Base-by-base conservation (phyloP, 805 yeast genomes). In the Suhomyces sp. region DNA sequence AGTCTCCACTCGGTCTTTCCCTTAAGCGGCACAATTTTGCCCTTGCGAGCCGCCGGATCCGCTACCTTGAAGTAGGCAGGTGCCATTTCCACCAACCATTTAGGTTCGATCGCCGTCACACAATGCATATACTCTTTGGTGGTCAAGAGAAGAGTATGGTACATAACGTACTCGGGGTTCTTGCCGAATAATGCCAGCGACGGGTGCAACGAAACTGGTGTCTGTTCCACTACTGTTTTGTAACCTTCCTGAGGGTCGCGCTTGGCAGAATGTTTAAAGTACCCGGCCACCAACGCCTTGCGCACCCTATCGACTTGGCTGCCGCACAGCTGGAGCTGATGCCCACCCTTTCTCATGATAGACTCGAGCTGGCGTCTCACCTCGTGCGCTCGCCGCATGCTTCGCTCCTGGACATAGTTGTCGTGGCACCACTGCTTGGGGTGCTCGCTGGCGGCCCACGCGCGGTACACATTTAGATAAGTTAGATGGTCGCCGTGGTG, bases 91-190 rank as follows among this genome's bases (percentile, higher is more conserved):
- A 82, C 70, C 29, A 93, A 72, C 97, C 97, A 89, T 55, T 76
- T 77, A 0, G 96, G 88, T 48, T 90, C 91, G 33, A 94, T 82
- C n/a, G 80, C 79, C 15, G 92, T 87, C 25, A 87, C 85, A 59
- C 90, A 90, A 51, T 94, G 87, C 97, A 93, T 90, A 63, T 88
- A 94, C 75, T 93, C 98, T 62, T 85, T 84, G 13, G 87, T 81
- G 0, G 99, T 93, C 57, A 90, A 76, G 27, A 91, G 80, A 49
- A 91, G 76, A 29, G 91, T 87, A 61, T 91, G 91, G 61, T 89
- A 92, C 7, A 93, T 67, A 44, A 91, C 86, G 69, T 89, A 89
- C 53, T 87, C 93, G 10, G 93, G 88, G 35, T 78, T 79, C 52
- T 71, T 72, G 13, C 79, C 78, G 62, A 79, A 82, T 17, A 93